These are phyloP conservation scores for Sanghuangporus sanghuang DNA, from an alignment of 1,284 basidiomycete genomes.

Conservation along the genomic window DNA sequence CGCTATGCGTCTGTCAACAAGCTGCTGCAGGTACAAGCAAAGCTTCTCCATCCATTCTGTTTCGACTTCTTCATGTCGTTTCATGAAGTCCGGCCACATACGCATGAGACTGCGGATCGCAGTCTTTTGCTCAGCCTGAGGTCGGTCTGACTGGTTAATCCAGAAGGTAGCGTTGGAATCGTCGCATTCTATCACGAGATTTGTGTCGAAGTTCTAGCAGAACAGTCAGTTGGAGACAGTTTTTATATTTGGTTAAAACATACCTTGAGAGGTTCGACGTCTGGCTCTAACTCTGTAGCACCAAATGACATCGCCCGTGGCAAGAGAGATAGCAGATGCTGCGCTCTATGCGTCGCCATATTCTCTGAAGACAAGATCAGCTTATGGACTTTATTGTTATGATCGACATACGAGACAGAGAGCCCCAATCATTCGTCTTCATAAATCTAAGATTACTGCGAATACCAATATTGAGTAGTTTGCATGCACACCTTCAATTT, in stretches of 20 bases:
- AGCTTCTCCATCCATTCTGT: constrained; percentile 36
- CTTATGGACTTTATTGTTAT: neutral
- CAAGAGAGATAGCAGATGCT: constrained; percentile 37
- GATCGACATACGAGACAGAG: constrained; percentile 45
- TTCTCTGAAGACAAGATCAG: constrained; percentile 37
- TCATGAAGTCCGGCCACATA: constrained; percentile 29
- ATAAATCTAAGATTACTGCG: neutral
- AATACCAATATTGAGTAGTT: neutral
- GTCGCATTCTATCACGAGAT: constrained; percentile 30
- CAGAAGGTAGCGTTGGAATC: constrained; percentile 35
- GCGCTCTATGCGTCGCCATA: constrained; percentile 48
- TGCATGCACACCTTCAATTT: constrained; percentile 47
- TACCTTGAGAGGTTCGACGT: constrained; percentile 47
- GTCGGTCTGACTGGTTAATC: constrained; percentile 23
- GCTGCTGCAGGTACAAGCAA: constrained; percentile 30
- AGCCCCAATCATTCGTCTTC: constrained; percentile 59
- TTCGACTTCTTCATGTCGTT: constrained; percentile 33
- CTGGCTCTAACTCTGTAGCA: constrained; percentile 38
- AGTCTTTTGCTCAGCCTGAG: constrained; percentile 26
- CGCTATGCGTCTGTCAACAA: constrained; percentile 36
- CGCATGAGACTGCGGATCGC: constrained; percentile 26
- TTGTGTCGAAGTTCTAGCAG: constrained; percentile 46
- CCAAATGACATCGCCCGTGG: constrained; percentile 43
- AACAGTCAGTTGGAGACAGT: neutral
- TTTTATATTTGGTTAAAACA: neutral